phyloP scores from a whole-genome alignment of 345 rosid species.

The Pelargonium nanum region DNA sequence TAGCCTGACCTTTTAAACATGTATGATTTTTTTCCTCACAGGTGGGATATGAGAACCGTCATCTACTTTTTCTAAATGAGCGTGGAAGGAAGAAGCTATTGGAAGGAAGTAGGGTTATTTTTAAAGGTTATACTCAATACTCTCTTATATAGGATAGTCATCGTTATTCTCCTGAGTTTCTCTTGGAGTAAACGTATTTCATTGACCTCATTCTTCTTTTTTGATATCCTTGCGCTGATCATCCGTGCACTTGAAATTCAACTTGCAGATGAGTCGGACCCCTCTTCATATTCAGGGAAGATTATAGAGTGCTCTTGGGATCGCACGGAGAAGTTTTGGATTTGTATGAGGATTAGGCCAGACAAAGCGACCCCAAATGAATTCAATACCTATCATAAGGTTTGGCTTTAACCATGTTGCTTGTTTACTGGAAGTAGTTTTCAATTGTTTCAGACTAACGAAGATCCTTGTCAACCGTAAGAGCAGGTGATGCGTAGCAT shows the following conservation, averaged over 20 bases:
- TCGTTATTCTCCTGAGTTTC: no score
- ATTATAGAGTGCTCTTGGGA: conserved; percentile 89
- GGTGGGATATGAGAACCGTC: conserved; percentile 52
- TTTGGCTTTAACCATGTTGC: conserved; percentile 9
- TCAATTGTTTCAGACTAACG: conserved; percentile 2
- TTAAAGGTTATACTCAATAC: conserved; percentile 45
- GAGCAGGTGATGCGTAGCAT: conserved; percentile 93
- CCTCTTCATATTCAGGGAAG: conserved; percentile 62
- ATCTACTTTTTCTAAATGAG: conserved; percentile 49
- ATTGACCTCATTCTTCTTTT: no score
- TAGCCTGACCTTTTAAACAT: background rate
- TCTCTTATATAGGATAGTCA: no score
- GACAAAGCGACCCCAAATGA: conserved; percentile 88
- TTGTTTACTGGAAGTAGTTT: background rate
- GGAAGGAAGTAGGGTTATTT: conserved; percentile 69
- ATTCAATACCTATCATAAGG: conserved; percentile 82
- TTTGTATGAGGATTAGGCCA: conserved; percentile 65
- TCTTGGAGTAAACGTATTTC: no score
- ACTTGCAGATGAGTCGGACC: conserved; percentile 63
- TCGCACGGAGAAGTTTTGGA: conserved; percentile 52
- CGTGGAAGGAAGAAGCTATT: conserved; percentile 71
- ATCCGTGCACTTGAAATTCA: no score
- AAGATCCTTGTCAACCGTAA: background rate
- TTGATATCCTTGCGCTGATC: no score
- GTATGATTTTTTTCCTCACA: conserved; percentile 11